Evolutionary conservation across 2,329 filamentous ascomycete species (phyloP), one percentile per base, ranked within the genome.

Genomic region (Orbilia blumenaviensis): DNA sequence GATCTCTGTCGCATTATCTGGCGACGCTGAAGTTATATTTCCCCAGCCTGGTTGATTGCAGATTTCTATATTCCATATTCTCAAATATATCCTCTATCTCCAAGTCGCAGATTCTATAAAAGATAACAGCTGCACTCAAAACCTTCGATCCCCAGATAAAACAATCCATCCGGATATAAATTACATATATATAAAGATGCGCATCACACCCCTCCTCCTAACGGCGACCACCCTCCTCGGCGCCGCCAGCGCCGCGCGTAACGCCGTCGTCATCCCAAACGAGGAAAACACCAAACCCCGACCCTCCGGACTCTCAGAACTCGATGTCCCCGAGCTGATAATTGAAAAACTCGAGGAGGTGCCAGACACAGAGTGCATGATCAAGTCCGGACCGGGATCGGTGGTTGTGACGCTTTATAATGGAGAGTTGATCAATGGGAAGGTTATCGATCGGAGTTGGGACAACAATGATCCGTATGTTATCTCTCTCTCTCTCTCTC

Each of bases 381-480:
- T 29, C 54, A 52, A 44, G 36, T 58, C 21, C 23, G 63, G 71
- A 8, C 29, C 41, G 10, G 71, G 71, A 29, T 63, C 63, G 12
- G 29, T 75, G 3, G 48, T 75, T 23, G 25, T 63, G 10, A 58
- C 62, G 5, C 54, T 66, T 10, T 75, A 68, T 48, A 64, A 68
- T 23, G 71, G 56, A 38, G 56, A 46, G 44, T 41, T 75, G 1
- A 27, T 64, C 12, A 52, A 68, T 23, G 71, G 63, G 25, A 68
- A 68, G 56, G 16, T 68, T 16, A 63, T 75, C 16, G 71, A 75
- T 23, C 41, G 44, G n/a, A 64, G 63, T 21, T 68, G 63, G 71
- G 48, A 58, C 16, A 34, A 36, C 4, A 58, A 64, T 16, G 71
- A 75, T 63, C 46, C 56, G 71, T 75, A 52, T 50, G 71, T 48